Evolutionary conservation across 805 yeast species (phyloP).

Genomic region (Ogataea sp.): DNA sequence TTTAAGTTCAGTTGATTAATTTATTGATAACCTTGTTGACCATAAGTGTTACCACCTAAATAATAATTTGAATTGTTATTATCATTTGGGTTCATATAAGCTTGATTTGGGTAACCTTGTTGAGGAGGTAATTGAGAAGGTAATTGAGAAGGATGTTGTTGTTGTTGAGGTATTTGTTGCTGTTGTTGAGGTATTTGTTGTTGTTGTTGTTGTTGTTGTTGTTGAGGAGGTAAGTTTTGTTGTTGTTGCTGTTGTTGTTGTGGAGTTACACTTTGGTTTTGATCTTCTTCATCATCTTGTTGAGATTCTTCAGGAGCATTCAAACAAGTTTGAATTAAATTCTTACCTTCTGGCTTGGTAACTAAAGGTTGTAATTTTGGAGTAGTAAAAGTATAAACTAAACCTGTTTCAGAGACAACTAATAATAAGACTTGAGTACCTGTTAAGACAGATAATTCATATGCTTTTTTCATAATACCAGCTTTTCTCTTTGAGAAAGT

Average conservation of each 20-base stretch:
- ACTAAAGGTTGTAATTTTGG: constrained; percentile 97
- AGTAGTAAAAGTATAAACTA: constrained; percentile 97
- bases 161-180: constrained; percentile 11
- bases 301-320: constrained; percentile 95
- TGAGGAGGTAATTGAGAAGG: constrained; percentile 13
- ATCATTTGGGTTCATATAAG: constrained; percentile 18
- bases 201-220: constrained; percentile 22
- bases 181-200: no score
- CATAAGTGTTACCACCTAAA: constrained; percentile 19
- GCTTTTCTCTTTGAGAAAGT: constrained; percentile 98
- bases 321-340: constrained; percentile 91
- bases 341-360: constrained; percentile 95
- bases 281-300: constrained; percentile 48
- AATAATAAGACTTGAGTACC: constrained; percentile 94
- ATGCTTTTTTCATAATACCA: constrained; percentile 99
- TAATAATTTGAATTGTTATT: constrained; percentile 16
- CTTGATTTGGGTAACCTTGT: constrained; percentile 14
- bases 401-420: constrained; percentile 97
- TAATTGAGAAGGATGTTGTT: constrained; percentile 16
- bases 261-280: constrained; percentile 10
- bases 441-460: constrained; percentile 90
- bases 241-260: constrained; percentile 20
- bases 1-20: not conserved
- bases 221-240: constrained; percentile 17
- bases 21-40: constrained; percentile 19